Percentiles rank a stretch among this genome's conserved stretches.
phyloP scores from a whole-genome alignment of 768 basidiomycete species.

The Xerocomellus dryophilus region DNA sequence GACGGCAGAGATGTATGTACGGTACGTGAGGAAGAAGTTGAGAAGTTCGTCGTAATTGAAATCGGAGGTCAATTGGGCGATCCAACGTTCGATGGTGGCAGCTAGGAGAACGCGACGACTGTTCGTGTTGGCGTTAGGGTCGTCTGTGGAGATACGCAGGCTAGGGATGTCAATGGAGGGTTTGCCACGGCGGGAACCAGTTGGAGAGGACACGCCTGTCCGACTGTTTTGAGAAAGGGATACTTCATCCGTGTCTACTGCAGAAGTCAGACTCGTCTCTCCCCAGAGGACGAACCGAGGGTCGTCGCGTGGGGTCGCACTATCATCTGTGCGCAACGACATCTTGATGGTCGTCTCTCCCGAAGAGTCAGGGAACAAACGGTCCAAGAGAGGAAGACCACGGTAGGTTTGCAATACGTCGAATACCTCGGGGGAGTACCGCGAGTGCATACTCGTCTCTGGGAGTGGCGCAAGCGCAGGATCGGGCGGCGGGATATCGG shows the following conservation, averaged over 20 bases:
- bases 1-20: constrained; percentile 74
- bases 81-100: constrained; percentile 91
- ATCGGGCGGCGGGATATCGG: constrained; percentile 27
- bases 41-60: constrained; percentile 84
- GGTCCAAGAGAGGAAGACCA: constrained; percentile 72
- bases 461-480: constrained; percentile 37
- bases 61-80: constrained; percentile 85
- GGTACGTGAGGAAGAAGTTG: constrained; percentile 90
- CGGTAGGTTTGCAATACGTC: constrained; percentile 79
- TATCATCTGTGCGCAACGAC: constrained; percentile 62
- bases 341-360: constrained; percentile 72
- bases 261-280: constrained; percentile 39
- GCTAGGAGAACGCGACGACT: constrained; percentile 62
- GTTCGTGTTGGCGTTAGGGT: constrained; percentile 30
- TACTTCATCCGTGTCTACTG: constrained; percentile 36
- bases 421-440: constrained; percentile 73
- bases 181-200: constrained; percentile 36
- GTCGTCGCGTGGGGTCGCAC: constrained; percentile 76
- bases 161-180: constrained; percentile 28
- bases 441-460: constrained; percentile 53
- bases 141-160: constrained; percentile 21
- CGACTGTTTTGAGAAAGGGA: constrained; percentile 40
- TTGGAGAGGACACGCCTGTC: constrained; percentile 39
- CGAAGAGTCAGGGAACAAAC: constrained; percentile 51
- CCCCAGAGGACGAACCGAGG: constrained; percentile 94